These are phyloP conservation scores for Hibiscus syriacus DNA, from an alignment of 345 rosid genomes.

Conservation along the genomic window DNA sequence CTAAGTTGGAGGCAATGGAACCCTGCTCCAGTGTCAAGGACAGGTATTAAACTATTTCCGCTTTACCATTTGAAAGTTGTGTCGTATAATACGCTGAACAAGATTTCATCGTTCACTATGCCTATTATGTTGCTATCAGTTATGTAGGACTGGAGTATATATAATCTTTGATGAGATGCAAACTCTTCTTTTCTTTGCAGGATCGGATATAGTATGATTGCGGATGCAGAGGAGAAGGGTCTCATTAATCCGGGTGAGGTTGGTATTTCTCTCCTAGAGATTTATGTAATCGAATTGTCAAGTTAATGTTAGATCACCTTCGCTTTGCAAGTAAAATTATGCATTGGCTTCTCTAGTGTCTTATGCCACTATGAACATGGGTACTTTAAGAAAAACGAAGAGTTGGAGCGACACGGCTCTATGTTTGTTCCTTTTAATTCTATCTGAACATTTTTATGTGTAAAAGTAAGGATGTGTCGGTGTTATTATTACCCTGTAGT, in stretches of 20 bases:
- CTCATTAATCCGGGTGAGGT: conserved; percentile 60
- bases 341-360: too few relatives aligned
- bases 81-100: not conserved
- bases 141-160: too few relatives aligned
- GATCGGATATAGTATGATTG: too few relatives aligned
- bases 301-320: too few relatives aligned
- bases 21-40: too few relatives aligned
- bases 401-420: not conserved
- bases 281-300: not conserved
- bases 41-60: conserved; percentile 29
- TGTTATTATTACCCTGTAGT: not conserved
- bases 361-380: too few relatives aligned
- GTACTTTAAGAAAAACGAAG: too few relatives aligned
- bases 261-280: conserved; percentile 17
- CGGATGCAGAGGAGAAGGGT: too few relatives aligned
- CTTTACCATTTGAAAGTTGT: not conserved
- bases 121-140: not conserved
- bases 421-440: not conserved
- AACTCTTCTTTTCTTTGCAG: too few relatives aligned
- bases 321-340: too few relatives aligned
- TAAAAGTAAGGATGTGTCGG: not conserved
- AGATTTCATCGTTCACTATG: not conserved
- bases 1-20: too few relatives aligned
- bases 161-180: not conserved
- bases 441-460: not conserved